Evolutionary conservation across 2,329 filamentous ascomycete genomes (phyloP).

Genomic region (Zymoseptoria passerinii): DNA sequence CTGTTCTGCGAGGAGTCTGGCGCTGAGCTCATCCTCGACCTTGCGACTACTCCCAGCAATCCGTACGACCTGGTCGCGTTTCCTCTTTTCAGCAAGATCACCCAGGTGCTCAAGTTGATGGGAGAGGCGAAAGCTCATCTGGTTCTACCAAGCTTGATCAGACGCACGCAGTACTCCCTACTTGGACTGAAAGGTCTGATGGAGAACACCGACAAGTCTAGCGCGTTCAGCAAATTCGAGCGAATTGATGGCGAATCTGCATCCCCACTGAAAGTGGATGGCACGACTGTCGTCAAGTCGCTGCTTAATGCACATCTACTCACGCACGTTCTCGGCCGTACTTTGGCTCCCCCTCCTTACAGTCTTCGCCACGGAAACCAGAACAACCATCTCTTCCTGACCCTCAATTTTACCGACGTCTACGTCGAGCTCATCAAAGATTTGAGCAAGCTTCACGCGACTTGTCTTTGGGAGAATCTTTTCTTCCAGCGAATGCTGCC

Average conservation of each 20-base stretch:
- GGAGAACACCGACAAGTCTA: slow-evolving; percentile 21
- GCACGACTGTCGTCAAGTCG: slow-evolving; percentile 71
- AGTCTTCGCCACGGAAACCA: slow-evolving; percentile 37
- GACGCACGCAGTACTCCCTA: slow-evolving; percentile 62
- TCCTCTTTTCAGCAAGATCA: slow-evolving; percentile 59
- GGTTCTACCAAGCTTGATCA: slow-evolving; percentile 71
- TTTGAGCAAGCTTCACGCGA: slow-evolving; percentile 68
- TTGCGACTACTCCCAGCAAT: slow-evolving; percentile 73
- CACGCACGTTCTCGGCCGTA: slow-evolving; percentile 56
- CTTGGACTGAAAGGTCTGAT: slow-evolving; percentile 61
- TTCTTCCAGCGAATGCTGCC: slow-evolving; percentile 66
- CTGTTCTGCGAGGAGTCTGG: slow-evolving; percentile 72
- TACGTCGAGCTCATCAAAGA: slow-evolving; percentile 66
- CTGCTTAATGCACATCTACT: slow-evolving; percentile 70
- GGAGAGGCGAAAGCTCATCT: slow-evolving; percentile 74
- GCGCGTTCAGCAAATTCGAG: slow-evolving; percentile 13
- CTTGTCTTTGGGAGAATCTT: slow-evolving; percentile 78
- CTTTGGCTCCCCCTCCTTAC: slow-evolving; percentile 22
- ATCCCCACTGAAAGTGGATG: slow-evolving; percentile 38
- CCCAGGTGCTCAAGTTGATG: slow-evolving; percentile 65
- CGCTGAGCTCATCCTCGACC: slow-evolving; percentile 73
- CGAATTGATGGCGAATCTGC: slow-evolving; percentile 24
- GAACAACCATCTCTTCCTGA: slow-evolving; percentile 60
- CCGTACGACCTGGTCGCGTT: slow-evolving; percentile 63
- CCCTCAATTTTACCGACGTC: slow-evolving; percentile 76